phyloP scores from a whole-genome alignment of 2,329 filamentous ascomycete genomes.

The Tolypocladium sp. region DNA sequence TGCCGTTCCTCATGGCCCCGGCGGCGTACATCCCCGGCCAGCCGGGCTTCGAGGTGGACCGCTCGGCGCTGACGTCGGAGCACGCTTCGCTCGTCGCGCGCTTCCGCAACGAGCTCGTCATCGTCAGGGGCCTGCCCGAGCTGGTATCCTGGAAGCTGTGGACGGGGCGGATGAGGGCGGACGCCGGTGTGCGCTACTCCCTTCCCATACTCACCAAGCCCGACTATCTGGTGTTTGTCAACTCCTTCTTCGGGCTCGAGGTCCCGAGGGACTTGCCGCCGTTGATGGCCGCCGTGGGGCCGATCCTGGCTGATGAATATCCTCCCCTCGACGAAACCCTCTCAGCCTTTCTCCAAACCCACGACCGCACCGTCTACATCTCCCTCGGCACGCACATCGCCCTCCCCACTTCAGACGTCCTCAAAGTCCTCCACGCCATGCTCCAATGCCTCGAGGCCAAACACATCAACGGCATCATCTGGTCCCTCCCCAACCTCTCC shows the following conservation, averaged over 20 bases:
- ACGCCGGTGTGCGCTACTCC: slow-evolving; percentile 20
- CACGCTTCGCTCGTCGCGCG: slow-evolving; percentile 26
- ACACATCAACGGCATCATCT: not conserved
- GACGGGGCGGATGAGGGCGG: slow-evolving; percentile 22
- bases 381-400: slow-evolving; percentile 30
- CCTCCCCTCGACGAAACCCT: slow-evolving; percentile 16
- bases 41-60: slow-evolving; percentile 30
- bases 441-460: not conserved
- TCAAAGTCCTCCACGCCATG: not conserved
- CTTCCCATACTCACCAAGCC: slow-evolving; percentile 23
- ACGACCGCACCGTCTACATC: slow-evolving; percentile 27
- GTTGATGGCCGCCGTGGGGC: slow-evolving; percentile 26
- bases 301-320: slow-evolving; percentile 26
- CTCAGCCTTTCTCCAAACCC: slow-evolving; percentile 18
- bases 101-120: slow-evolving; percentile 24
- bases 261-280: slow-evolving; percentile 31
- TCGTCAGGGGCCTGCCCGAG: slow-evolving; percentile 14
- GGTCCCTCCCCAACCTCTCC: not conserved
- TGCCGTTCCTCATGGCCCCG: slow-evolving; percentile 27
- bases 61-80: slow-evolving; percentile 22
- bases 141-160: slow-evolving; percentile 19
- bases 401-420: not conserved
- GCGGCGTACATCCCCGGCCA: slow-evolving; percentile 30
- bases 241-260: slow-evolving; percentile 34
- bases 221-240: slow-evolving; percentile 30